A percentile compares a stretch with the other conserved stretches of the same genome.
phyloP scores from a whole-genome alignment of 305 asterid genomes.

The Ajuga reptans region DNA sequence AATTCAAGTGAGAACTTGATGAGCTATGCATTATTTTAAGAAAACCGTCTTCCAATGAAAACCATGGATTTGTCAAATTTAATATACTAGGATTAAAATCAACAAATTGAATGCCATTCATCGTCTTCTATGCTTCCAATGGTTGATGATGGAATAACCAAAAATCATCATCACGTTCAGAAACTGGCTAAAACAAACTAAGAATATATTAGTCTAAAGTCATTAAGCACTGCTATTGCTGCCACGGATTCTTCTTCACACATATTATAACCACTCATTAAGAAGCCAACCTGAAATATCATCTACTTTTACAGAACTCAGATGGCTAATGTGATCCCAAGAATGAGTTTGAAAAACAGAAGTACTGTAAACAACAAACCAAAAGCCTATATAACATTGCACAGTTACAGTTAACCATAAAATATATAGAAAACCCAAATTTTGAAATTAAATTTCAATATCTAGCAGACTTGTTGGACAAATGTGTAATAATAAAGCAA shows the following conservation, averaged over 20 bases:
- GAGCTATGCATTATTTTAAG: neutral
- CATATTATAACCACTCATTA: neutral
- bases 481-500: neutral
- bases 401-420: neutral
- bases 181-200: neutral
- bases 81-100: neutral
- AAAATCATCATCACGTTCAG: neutral
- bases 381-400: neutral
- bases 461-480: neutral
- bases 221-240: neutral
- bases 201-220: neutral
- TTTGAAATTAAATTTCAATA: neutral
- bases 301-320: neutral
- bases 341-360: neutral
- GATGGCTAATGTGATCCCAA: neutral
- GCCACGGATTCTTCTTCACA: neutral
- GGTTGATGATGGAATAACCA: neutral
- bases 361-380: neutral
- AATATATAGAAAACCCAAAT: neutral
- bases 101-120: neutral
- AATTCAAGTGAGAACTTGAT: neutral
- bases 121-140: neutral
- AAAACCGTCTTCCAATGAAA: neutral
- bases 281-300: neutral
- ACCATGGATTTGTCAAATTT: neutral